Evolutionary conservation across 2,329 filamentous ascomycete species (phyloP).

Genomic region (Westerdykella aurantiaca): DNA sequence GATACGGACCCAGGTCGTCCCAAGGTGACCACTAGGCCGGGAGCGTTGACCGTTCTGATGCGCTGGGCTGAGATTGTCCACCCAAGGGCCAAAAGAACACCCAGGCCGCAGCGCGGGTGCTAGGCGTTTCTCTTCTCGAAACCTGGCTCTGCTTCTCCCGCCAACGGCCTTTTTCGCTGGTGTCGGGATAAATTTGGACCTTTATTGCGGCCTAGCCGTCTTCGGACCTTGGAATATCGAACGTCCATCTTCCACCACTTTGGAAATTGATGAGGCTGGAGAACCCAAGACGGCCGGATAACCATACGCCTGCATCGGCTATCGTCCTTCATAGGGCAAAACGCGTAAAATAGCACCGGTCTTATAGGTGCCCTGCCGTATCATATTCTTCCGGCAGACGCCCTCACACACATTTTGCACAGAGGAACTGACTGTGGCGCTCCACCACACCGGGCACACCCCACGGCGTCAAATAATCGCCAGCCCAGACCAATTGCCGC

Average conservation of each 20-base stretch:
- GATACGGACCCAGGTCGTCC: conserved; percentile 6
- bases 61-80: not conserved
- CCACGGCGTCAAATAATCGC: conserved; percentile 6
- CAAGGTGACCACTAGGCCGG: conserved; percentile 9
- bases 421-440: conserved; percentile 20
- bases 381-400: conserved; percentile 14
- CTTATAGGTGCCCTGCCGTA: conserved; percentile 23
- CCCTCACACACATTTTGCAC: conserved; percentile 12
- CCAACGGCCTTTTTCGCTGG: conserved; percentile 14
- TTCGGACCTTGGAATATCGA: conserved; percentile 16
- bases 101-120: conserved; percentile 9
- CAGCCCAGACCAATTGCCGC: conserved; percentile 17
- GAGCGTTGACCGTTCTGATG: not conserved
- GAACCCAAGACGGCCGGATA: conserved; percentile 18
- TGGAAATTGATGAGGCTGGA: conserved; percentile 29
- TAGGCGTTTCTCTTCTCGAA: conserved; percentile 21
- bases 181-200: conserved; percentile 19
- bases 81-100: not conserved
- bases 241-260: conserved; percentile 13
- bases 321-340: conserved; percentile 23
- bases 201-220: conserved; percentile 15
- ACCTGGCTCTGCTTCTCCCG: conserved; percentile 14
- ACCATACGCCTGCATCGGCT: conserved; percentile 28
- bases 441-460: conserved; percentile 2
- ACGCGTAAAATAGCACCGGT: conserved; percentile 5